A percentile compares a stretch with the other conserved stretches of the same genome.
These are phyloP conservation scores for Hypoxylon trugodes DNA, from an alignment of 495 filamentous ascomycete species.

Conservation along the genomic window DNA sequence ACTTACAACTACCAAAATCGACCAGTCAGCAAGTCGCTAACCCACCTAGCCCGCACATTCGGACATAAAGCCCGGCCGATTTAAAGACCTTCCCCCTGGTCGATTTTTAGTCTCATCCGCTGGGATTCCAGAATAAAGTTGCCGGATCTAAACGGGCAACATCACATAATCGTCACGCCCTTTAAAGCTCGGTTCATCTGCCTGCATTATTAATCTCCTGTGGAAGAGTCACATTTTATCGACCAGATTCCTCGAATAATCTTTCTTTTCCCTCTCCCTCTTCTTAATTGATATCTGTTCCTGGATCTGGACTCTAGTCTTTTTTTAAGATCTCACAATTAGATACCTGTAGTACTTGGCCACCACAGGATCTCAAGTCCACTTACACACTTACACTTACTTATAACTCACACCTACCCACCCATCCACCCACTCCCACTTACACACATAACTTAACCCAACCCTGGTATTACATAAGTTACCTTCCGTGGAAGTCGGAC, in stretches of 20 bases:
- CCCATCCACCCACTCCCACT: conserved; percentile 8
- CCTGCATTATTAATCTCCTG: conserved; percentile 43
- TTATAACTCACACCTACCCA: conserved; percentile 16
- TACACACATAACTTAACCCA: not conserved
- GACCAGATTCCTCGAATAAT: conserved; percentile 31
- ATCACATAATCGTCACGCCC: conserved; percentile 45
- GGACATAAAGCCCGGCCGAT: conserved; percentile 44
- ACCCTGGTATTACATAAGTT: conserved; percentile 13
- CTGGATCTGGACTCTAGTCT: conserved; percentile 10
- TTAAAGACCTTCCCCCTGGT: conserved; percentile 37
- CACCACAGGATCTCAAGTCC: conserved; percentile 5
- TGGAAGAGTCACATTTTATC: conserved; percentile 36
- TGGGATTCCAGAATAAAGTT: conserved; percentile 42
- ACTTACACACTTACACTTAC: conserved; percentile 27
- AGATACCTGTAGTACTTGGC: conserved; percentile 7
- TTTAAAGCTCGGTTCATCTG: conserved; percentile 39
- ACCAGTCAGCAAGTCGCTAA: conserved; percentile 38
- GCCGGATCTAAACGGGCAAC: conserved; percentile 40
- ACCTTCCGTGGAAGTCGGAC: conserved; percentile 15
- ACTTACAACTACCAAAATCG: conserved; percentile 38
- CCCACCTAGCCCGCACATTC: conserved; percentile 34
- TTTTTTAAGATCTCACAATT: conserved; percentile 21
- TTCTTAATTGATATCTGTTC: conserved; percentile 6
- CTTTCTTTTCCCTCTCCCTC: conserved; percentile 11
- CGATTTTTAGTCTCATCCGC: conserved; percentile 28